Conservation (phyloP, 495 filamentous ascomycete genomes). For the Thozetella sp. region DNA sequence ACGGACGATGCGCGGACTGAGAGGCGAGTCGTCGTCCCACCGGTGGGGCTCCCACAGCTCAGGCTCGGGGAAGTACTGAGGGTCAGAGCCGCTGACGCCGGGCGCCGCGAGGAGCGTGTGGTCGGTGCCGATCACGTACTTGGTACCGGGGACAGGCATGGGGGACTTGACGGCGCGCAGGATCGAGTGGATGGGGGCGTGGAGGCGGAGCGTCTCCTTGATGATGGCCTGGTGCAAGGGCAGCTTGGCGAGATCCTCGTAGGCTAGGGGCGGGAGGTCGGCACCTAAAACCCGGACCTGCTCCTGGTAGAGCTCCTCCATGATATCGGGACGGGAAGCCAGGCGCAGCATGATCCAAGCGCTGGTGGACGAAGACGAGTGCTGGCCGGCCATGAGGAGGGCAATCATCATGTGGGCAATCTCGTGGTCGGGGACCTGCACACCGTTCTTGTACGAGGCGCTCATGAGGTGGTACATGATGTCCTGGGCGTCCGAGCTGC, state of each 20-base stretch:
- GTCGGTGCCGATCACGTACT: conserved; percentile 73
- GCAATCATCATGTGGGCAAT: conserved; percentile 93
- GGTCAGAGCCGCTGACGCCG: conserved; percentile 70
- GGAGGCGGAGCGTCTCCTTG: conserved; percentile 79
- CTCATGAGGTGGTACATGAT: conserved; percentile 87
- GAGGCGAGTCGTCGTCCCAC: conserved; percentile 64
- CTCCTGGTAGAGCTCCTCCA: conserved; percentile 77
- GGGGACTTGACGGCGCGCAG: conserved; percentile 83
- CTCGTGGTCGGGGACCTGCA: conserved; percentile 72
- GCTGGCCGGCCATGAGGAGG: conserved; percentile 86
- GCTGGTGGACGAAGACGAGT: conserved; percentile 80
- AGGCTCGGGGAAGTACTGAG: conserved; percentile 79
- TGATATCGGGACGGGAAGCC: conserved; percentile 69
- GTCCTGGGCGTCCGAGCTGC: conserved; percentile 55
- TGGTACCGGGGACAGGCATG: conserved; percentile 76
- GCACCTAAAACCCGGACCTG: conserved; percentile 64
- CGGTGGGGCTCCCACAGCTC: conserved; percentile 84
- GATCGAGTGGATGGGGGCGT: conserved; percentile 83
- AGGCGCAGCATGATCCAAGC: conserved; percentile 83
- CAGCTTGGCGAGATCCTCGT: conserved; percentile 69
- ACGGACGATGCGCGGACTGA: conserved; percentile 44
- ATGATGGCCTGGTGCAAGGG: conserved; percentile 71
- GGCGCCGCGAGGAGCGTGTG: conserved; percentile 83
- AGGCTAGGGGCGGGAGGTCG: conserved; percentile 63
- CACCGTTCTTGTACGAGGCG: conserved; percentile 75